These are phyloP conservation scores for Ceriops zippeliana DNA, from an alignment of 345 rosid species.

Conservation along the genomic window DNA sequence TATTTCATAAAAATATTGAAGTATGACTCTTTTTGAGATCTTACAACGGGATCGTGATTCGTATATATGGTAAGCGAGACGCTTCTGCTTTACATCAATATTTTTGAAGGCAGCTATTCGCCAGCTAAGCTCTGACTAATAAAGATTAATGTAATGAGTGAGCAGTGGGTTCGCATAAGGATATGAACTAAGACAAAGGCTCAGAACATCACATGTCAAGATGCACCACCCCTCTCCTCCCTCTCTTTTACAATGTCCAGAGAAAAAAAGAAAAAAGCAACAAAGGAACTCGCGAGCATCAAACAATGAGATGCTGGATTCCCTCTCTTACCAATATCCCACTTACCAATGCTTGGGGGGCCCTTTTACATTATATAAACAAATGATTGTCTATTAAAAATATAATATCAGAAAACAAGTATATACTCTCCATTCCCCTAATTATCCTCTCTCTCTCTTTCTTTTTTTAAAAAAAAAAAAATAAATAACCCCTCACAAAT, in stretches of 20 bases:
- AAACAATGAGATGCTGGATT: background rate
- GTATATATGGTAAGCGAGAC: no score
- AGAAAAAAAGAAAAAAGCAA: background rate
- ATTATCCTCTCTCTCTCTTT: background rate
- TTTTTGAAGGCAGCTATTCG: no score
- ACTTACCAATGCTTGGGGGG: background rate
- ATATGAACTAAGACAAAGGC: background rate
- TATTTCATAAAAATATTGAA: no score
- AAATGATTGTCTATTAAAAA: constrained; percentile 10
- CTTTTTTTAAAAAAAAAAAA: background rate
- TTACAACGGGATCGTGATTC: no score
- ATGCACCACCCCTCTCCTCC: no score
- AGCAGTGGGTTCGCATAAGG: background rate
- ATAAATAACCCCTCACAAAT: constrained; percentile 6
- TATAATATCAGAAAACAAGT: background rate
- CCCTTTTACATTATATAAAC: constrained; percentile 11
- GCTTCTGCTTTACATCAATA: no score
- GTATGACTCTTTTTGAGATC: no score
- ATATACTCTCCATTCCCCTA: constrained; percentile 4
- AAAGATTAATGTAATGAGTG: no score
- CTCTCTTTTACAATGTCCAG: no score
- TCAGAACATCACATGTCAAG: constrained; percentile 5
- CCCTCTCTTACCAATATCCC: constrained; percentile 1
- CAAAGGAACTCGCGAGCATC: no score
- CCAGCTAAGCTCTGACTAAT: no score